A percentile compares a stretch with the other conserved stretches of the same genome.
These are phyloP conservation scores for Ilyonectria mors-panacis DNA, from an alignment of 2,329 filamentous ascomycete species.

Conservation along the genomic window DNA sequence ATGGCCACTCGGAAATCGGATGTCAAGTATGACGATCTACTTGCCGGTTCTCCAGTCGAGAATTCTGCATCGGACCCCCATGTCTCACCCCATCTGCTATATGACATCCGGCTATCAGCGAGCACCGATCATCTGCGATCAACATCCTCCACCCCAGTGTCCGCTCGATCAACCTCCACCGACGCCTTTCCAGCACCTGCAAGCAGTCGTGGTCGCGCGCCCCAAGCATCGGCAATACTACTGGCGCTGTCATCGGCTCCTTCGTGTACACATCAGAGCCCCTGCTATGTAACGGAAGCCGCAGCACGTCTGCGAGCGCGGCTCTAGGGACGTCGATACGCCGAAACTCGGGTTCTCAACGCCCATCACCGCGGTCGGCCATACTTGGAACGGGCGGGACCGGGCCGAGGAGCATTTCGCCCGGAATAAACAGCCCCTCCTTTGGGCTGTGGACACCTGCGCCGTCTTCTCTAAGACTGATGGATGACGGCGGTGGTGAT, in stretches of 20 bases:
- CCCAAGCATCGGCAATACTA: constrained; percentile 42
- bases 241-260: constrained; percentile 51
- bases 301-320: constrained; percentile 63
- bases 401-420: constrained; percentile 41
- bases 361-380: constrained; percentile 40
- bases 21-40: constrained; percentile 56
- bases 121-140: constrained; percentile 80
- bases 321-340: constrained; percentile 46
- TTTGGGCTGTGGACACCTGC: constrained; percentile 54
- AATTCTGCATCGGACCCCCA: constrained; percentile 45
- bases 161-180: constrained; percentile 51
- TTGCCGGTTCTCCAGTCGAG: constrained; percentile 45
- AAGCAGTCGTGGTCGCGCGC: constrained; percentile 44
- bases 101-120: constrained; percentile 82
- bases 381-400: constrained; percentile 35
- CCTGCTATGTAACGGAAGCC: constrained; percentile 57
- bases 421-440: constrained; percentile 37
- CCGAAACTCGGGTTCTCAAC: constrained; percentile 50
- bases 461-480: constrained; percentile 60
- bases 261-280: constrained; percentile 59
- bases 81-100: constrained; percentile 71
- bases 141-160: constrained; percentile 54
- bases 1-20: constrained; percentile 80
- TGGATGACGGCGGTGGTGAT: constrained; percentile 60
- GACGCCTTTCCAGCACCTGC: constrained; percentile 41